Evolutionary conservation across 2,329 filamentous ascomycete genomes (phyloP).

Genomic region (Sclerotinia sclerotiorum): DNA sequence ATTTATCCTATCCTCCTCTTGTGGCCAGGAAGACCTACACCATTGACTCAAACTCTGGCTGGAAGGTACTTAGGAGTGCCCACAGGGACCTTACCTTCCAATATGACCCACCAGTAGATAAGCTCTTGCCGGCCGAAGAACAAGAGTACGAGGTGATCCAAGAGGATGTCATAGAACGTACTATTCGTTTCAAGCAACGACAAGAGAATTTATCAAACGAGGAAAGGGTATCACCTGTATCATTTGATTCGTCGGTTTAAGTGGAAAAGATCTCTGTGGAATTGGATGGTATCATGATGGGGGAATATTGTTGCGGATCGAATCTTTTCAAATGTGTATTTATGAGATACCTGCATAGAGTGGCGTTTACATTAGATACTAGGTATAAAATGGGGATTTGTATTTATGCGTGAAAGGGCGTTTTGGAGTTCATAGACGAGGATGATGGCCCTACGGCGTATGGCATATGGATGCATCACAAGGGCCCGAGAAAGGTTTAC

Average conservation of each 20-base stretch:
- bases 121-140: background rate
- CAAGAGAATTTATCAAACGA: background rate
- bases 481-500: too few relatives aligned
- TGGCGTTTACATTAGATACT: constrained; percentile 19
- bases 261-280: background rate
- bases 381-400: constrained; percentile 19
- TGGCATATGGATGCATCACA: background rate
- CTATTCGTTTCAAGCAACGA: background rate
- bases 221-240: too few relatives aligned
- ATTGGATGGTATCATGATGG: background rate
- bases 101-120: background rate
- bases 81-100: background rate
- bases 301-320: background rate
- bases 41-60: background rate
- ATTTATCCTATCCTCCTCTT: constrained; percentile 1
- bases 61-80: background rate
- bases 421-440: constrained; percentile 16
- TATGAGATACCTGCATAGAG: constrained; percentile 18
- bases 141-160: background rate
- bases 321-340: background rate
- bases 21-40: background rate
- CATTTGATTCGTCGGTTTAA: background rate
- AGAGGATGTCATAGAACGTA: background rate
- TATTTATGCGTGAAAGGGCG: constrained; percentile 16
- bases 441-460: background rate